These are phyloP conservation scores for Sphaerobolus stellatus DNA, from an alignment of 1,284 basidiomycete species.

Conservation along the genomic window DNA sequence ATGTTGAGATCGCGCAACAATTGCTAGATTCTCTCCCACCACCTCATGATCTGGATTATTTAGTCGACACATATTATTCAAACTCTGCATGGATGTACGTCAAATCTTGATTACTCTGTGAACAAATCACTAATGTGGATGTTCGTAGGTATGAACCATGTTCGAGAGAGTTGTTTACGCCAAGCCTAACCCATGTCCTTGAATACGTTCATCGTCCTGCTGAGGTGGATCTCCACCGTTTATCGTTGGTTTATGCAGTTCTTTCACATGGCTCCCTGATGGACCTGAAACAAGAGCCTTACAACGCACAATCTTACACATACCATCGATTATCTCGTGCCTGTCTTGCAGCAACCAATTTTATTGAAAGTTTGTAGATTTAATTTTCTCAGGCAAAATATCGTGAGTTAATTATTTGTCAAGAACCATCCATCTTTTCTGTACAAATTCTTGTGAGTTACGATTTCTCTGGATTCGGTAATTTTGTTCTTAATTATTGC, in stretches of 20 bases:
- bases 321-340: constrained; percentile 4
- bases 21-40: neutral
- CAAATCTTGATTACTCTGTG: neutral
- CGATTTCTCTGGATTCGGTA: neutral
- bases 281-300: neutral
- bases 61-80: constrained; percentile 55
- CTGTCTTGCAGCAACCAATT: neutral
- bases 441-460: neutral
- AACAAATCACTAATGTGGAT: neutral
- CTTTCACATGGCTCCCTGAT: neutral
- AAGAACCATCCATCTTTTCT: neutral
- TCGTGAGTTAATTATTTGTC: neutral
- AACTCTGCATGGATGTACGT: constrained; percentile 75
- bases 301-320: neutral
- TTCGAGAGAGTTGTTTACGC: neutral
- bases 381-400: neutral
- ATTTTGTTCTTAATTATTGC: neutral
- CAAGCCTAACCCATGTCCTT: neutral
- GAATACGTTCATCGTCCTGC: neutral
- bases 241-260: constrained; percentile 1
- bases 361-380: neutral
- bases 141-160: constrained; percentile 3
- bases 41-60: neutral
- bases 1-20: neutral
- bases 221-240: neutral